Evolutionary conservation across 441 rosid species (phyloP).

Genomic region (Bruguiera hainesii): DNA sequence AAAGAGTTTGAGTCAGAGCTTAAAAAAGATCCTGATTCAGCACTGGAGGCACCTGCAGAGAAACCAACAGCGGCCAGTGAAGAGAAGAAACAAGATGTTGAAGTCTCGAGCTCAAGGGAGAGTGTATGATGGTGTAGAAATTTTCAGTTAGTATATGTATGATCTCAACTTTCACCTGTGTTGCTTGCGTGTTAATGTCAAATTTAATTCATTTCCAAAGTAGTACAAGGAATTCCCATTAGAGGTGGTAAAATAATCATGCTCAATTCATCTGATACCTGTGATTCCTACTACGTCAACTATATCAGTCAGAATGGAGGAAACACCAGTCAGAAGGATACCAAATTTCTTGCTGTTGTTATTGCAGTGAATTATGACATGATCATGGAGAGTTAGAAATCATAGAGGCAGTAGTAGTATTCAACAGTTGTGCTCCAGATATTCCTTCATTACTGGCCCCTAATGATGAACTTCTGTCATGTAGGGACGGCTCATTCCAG

Average conservation of each 20-base stretch:
- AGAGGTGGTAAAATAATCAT: background rate
- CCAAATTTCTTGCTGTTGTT: no score
- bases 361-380: no score
- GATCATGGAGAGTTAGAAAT: no score
- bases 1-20: constrained; percentile 95
- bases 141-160: constrained; percentile 10
- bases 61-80: constrained; percentile 40
- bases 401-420: no score
- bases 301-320: no score
- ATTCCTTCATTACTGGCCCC: no score
- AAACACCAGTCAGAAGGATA: no score
- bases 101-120: constrained; percentile 67
- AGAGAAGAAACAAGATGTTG: constrained; percentile 47
- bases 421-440: no score
- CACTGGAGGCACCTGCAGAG: constrained; percentile 35
- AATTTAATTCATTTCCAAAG: constrained; percentile 12
- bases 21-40: constrained; percentile 68
- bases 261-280: background rate
- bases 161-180: constrained; percentile 8
- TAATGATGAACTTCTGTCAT: no score
- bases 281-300: no score
- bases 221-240: constrained; percentile 8
- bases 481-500: no score
- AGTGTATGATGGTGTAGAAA: constrained; percentile 43
- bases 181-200: constrained; percentile 19